Conservation (phyloP, 306 rosid genomes). For the Neltuma alba region DNA sequence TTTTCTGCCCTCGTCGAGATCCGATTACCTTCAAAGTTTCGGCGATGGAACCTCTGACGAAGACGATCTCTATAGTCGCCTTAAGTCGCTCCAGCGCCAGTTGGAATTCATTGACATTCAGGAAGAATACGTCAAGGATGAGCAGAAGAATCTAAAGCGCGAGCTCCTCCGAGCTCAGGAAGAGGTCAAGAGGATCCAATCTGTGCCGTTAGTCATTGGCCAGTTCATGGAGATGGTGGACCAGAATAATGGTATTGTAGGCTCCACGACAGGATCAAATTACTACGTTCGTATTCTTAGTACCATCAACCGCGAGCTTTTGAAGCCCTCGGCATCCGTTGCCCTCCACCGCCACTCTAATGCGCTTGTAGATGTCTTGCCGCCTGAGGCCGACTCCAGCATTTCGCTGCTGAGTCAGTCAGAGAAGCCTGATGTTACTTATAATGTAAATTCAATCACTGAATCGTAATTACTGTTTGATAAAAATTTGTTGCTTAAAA, state of each 20-base stretch:
- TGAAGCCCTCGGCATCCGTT: slow-evolving; percentile 94
- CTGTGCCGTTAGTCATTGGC: slow-evolving; percentile 95
- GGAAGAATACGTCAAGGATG: slow-evolving; percentile 93
- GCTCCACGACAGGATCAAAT: slow-evolving; percentile 98
- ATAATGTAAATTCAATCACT: slow-evolving; percentile 53
- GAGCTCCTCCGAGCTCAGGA: slow-evolving; percentile 96
- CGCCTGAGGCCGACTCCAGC: slow-evolving; percentile 98
- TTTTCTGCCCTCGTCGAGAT: slow-evolving; percentile 52
- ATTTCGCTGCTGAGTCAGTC: slow-evolving; percentile 97
- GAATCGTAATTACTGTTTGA: background rate
- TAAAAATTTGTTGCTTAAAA: background rate
- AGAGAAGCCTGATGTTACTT: slow-evolving; percentile 98
- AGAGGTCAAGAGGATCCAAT: slow-evolving; percentile 96
- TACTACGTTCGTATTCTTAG: slow-evolving; percentile 93
- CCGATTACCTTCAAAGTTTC: slow-evolving; percentile 55
- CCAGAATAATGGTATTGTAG: slow-evolving; percentile 91
- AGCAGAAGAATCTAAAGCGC: slow-evolving; percentile 93
- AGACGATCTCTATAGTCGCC: slow-evolving; percentile 86
- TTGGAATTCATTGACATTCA: slow-evolving; percentile 90
- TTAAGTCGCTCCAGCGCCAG: slow-evolving; percentile 79
- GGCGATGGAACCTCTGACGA: slow-evolving; percentile 57
- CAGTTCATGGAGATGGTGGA: slow-evolving; percentile 99
- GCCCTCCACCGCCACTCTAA: slow-evolving; percentile 98
- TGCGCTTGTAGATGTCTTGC: slow-evolving; percentile 94
- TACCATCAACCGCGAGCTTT: slow-evolving; percentile 88